phyloP scores from a whole-genome alignment of 495 filamentous ascomycete genomes.

The Xylaria castorea region DNA sequence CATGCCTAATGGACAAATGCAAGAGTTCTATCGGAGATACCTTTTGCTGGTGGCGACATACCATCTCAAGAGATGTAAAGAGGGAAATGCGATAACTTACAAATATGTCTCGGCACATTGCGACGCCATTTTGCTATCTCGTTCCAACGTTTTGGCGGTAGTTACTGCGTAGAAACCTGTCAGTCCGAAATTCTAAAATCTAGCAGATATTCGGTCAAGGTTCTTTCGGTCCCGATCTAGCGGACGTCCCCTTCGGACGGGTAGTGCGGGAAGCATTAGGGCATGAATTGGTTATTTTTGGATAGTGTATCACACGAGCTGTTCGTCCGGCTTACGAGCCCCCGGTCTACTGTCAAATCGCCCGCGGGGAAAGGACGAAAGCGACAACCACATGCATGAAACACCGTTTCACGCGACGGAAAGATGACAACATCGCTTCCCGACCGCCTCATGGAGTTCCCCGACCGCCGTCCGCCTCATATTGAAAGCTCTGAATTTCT shows the following conservation, averaged over 20 bases:
- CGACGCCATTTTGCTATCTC: not conserved
- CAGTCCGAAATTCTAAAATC: too few species aligned
- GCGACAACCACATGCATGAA: not conserved
- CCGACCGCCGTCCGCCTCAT: constrained; percentile 20
- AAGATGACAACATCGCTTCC: not conserved
- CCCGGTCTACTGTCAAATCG: not conserved
- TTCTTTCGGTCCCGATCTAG: constrained; percentile 6
- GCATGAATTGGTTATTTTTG: constrained; percentile 18
- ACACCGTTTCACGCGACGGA: constrained; percentile 6
- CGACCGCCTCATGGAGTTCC: constrained; percentile 12
- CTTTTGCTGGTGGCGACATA: not conserved
- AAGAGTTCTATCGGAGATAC: not conserved
- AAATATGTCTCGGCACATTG: not conserved
- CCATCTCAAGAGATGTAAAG: not conserved
- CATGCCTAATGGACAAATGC: not conserved
- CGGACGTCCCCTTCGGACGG: constrained; percentile 27
- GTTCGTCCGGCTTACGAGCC: constrained; percentile 10
- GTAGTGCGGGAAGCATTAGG: not conserved
- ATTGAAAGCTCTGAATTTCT: not conserved
- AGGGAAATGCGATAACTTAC: not conserved
- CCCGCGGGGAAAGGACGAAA: not conserved
- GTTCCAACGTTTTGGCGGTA: not conserved
- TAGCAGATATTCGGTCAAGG: not conserved
- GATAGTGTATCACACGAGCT: constrained; percentile 16
- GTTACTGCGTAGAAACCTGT: not conserved